Evolutionary conservation across 345 rosid species (phyloP).

Genomic region (Passiflora organensis): DNA sequence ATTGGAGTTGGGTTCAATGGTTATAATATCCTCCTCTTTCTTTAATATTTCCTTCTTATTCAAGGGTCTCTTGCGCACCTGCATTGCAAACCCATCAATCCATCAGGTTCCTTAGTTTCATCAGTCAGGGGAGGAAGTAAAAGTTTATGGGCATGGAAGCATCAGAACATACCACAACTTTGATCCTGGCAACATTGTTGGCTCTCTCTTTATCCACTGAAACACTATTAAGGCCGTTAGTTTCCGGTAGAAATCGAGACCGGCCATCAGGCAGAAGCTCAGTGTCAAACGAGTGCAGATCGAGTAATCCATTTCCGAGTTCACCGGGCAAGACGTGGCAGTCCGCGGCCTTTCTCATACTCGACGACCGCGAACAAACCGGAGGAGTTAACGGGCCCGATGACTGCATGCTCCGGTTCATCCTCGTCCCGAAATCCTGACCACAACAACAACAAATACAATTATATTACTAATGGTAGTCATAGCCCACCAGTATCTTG

Average conservation of each 20-base stretch:
- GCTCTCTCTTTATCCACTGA: constrained; percentile 44
- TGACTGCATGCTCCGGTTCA: constrained; percentile 26
- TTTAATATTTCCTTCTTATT: constrained; percentile 46
- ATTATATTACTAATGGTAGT: neutral
- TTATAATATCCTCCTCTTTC: constrained; percentile 54
- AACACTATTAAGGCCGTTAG: constrained; percentile 40
- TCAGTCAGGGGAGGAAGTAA: no score
- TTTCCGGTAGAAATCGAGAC: constrained; percentile 1
- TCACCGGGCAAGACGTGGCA: constrained; percentile 22
- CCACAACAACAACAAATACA: constrained; percentile 6
- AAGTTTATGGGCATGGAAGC: constrained; percentile 1
- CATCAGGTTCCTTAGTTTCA: no score
- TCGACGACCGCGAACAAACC: constrained; percentile 34
- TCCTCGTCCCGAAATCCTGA: constrained; percentile 35
- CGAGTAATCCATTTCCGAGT: constrained; percentile 49
- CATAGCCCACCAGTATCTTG: no score
- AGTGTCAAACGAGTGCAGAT: constrained; percentile 59
- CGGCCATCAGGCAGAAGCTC: constrained; percentile 55
- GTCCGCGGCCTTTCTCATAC: constrained; percentile 36
- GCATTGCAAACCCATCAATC: neutral
- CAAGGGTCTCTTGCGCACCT: constrained; percentile 61
- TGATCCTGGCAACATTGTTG: constrained; percentile 54
- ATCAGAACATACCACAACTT: constrained; percentile 73
- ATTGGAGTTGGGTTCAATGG: constrained; percentile 36
- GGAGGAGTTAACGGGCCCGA: constrained; percentile 24